Evolutionary conservation across 1,284 basidiomycete genomes (phyloP).

Genomic region (Flammula alnicola): DNA sequence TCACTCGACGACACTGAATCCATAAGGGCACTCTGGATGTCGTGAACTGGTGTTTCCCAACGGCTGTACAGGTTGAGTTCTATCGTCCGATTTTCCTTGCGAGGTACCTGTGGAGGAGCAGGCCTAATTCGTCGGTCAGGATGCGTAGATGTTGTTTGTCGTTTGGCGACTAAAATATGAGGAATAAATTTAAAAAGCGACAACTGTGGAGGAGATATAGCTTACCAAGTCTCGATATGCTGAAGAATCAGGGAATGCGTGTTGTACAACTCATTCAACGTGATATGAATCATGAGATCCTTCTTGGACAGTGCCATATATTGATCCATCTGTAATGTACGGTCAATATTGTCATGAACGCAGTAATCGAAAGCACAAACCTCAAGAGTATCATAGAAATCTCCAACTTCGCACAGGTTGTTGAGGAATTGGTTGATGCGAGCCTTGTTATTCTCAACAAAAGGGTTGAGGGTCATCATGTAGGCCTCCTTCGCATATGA

Average conservation of each 20-base stretch:
- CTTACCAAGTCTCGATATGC: constrained; percentile 94
- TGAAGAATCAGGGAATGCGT: constrained; percentile 94
- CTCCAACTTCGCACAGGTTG: constrained; percentile 95
- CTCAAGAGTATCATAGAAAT: constrained; percentile 99
- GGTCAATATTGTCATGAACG: neutral
- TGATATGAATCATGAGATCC: constrained; percentile 97
- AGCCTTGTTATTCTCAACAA: constrained; percentile 97
- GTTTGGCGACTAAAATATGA: constrained; percentile 79
- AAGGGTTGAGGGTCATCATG: constrained; percentile 98
- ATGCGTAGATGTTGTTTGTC: constrained; percentile 98
- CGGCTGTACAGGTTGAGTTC: constrained; percentile 94
- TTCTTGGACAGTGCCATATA: constrained; percentile 99
- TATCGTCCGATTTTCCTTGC: constrained; percentile 95
- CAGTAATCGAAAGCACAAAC: constrained; percentile 43
- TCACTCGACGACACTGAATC: constrained; percentile 97
- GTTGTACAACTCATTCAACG: constrained; percentile 99
- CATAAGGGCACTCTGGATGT: constrained; percentile 95
- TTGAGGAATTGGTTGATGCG: constrained; percentile 98
- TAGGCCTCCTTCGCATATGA: constrained; percentile 97
- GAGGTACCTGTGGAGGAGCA: constrained; percentile 92
- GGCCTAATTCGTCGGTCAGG: constrained; percentile 94
- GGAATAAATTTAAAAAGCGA: constrained; percentile 8
- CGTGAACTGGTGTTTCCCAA: constrained; percentile 99
- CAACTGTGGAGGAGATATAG: constrained; percentile 20
- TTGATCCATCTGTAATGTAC: constrained; percentile 87